Percentiles rank a stretch among this genome's conserved stretches.
These are phyloP conservation scores for Lodderomyces jiufengensis DNA, from an alignment of 1,139 yeast species.

Conservation along the genomic window DNA sequence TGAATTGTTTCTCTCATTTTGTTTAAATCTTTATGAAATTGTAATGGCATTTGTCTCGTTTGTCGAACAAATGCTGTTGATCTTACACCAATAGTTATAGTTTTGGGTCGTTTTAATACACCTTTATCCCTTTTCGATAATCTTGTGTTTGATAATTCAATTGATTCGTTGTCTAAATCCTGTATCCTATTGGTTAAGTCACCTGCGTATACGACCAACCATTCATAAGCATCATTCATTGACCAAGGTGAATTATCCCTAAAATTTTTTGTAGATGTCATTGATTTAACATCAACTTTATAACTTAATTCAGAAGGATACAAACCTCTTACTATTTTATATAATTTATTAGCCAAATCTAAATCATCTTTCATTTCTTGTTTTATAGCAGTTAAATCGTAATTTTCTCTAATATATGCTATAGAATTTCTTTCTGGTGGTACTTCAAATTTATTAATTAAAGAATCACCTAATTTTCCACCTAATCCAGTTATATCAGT, in stretches of 20 bases:
- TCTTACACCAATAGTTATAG: conserved; percentile 37
- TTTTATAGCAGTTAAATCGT: conserved; percentile 31
- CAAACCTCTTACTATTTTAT: conserved; percentile 63
- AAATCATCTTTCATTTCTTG: conserved; percentile 37
- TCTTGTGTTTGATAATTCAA: conserved; percentile 30
- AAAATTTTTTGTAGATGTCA: conserved; percentile 86
- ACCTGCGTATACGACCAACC: conserved; percentile 82
- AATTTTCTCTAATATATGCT: conserved; percentile 45
- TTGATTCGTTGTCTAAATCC: conserved; percentile 71
- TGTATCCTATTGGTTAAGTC: conserved; percentile 68
- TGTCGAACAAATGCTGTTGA: conserved; percentile 23
- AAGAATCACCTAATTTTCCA: conserved; percentile 75
- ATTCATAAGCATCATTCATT: conserved; percentile 59
- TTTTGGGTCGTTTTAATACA: conserved; percentile 48
- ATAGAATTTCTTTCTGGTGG: conserved; percentile 42
- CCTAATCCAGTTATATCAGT: conserved; percentile 88
- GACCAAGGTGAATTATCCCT: conserved; percentile 44
- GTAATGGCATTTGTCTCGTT: conserved; percentile 47
- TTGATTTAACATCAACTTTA: conserved; percentile 68
- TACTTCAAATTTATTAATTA: conserved; percentile 42
- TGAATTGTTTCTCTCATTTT: conserved; percentile 32
- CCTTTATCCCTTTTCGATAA: conserved; percentile 19
- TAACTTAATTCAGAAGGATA: conserved; percentile 50
- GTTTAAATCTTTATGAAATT: conserved; percentile 36
- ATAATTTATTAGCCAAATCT: conserved; percentile 47